Base-by-base conservation (phyloP, 495 filamentous ascomycete species). In the Thozetella sp. region DNA sequence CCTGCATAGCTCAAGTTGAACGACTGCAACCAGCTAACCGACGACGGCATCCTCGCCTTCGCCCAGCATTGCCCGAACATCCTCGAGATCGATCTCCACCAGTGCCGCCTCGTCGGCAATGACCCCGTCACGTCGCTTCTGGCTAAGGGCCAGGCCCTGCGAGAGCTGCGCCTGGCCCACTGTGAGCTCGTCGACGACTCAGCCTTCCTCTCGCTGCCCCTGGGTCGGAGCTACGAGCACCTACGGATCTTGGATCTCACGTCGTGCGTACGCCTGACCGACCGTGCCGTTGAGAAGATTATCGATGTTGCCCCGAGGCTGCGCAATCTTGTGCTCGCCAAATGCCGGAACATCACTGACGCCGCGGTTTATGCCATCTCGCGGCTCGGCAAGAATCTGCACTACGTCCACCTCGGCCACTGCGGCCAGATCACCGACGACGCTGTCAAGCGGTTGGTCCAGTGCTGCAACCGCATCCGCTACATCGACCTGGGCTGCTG, bases 401-500 rank as follows among this genome's bases (percentile, higher is more conserved):
- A 99, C 71, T 97, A 93, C 68, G 87, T 99, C 51, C 96, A 98
- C 66, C 80, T 99, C 3, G 96, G 96, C 1, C 96, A 99, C 70
- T 99, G 96, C 71, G 83, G 84, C 17, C 84, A 93, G 43, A 93
- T 99, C 64, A 97, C 93, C 0, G 96, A 99, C 75, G 71, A 81
- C 12, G 92, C 91, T 6, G 92, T 99, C 9, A 88, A 88, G 53
- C 86, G 88, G 43, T 80, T 99, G 9, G 93, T 97, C 37, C 88
- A 88, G 59, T 75, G 75, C 43, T 99, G 96, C 79, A 97, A 93
- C 74, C 85, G 96, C 27, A 97, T 99, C 62, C 83, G 96, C 53
- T 99, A 99, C 67, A 98, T 99, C 56, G 96, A 99, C 68, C 75
- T 99, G 52, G 96, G 96, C 12, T 98, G 96, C 77, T 99, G 96